Evolutionary conservation across 1,284 basidiomycete species (phyloP).

Genomic region (Cryptococcus hybrid): DNA sequence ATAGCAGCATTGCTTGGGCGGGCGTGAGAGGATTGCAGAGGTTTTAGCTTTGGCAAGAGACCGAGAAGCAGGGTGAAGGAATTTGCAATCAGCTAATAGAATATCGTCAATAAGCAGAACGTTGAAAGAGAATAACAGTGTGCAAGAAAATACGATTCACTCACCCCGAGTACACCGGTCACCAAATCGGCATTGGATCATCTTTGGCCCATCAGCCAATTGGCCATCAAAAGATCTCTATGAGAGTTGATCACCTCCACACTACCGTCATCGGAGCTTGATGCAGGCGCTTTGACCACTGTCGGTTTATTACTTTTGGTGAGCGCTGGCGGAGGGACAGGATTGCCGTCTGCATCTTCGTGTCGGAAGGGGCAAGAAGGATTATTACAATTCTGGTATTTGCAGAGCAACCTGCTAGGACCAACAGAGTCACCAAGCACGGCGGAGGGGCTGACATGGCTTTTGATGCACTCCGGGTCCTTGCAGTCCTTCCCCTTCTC

Average conservation of each 20-base stretch:
- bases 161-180: conserved; percentile 43
- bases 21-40: not conserved
- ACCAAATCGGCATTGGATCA: conserved; percentile 35
- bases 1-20: conserved; percentile 1
- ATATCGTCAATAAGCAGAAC: not conserved
- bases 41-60: conserved; percentile 15
- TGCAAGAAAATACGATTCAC: not conserved
- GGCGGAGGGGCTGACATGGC: conserved; percentile 81
- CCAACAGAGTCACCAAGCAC: conserved; percentile 54
- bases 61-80: conserved; percentile 33
- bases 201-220: conserved; percentile 28
- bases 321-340: conserved; percentile 47
- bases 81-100: conserved; percentile 37
- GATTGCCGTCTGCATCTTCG: conserved; percentile 48
- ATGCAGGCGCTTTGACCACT: not conserved
- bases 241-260: conserved; percentile 31
- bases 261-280: conserved; percentile 17
- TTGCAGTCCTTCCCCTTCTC: conserved; percentile 74
- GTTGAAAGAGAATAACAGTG: not conserved
- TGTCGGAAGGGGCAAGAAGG: conserved; percentile 50
- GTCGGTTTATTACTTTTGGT: conserved; percentile 9
- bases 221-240: conserved; percentile 33
- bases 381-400: conserved; percentile 50
- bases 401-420: conserved; percentile 45
- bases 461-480: conserved; percentile 85